phyloP scores from a whole-genome alignment of 139 green algal genomes.

The Tetradesmus lagerheimii region DNA sequence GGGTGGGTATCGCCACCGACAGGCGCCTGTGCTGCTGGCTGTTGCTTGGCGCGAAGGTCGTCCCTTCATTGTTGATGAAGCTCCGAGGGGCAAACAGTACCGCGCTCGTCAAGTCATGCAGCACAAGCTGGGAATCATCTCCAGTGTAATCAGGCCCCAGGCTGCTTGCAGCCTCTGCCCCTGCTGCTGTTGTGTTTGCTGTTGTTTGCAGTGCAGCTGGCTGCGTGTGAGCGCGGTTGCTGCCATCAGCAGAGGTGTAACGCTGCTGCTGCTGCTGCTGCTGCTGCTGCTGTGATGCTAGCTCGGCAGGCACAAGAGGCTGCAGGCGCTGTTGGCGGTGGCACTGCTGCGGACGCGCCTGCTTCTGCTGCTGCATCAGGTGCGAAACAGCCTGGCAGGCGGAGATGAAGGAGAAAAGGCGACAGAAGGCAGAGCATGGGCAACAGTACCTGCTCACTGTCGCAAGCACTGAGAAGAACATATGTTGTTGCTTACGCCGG shows the following conservation, averaged over 20 bases:
- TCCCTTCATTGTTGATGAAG: constrained; percentile 31
- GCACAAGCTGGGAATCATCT: neutral
- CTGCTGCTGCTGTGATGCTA: neutral
- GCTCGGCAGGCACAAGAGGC: neutral
- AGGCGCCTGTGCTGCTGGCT: constrained; percentile 14
- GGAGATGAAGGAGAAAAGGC: neutral
- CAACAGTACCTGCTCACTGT: too few relatives aligned
- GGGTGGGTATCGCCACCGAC: neutral
- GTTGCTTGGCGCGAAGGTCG: constrained; percentile 5
- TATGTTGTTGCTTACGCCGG: neutral
- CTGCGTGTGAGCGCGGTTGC: neutral
- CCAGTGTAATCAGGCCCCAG: neutral
- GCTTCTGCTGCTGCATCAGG: neutral
- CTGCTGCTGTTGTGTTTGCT: neutral
- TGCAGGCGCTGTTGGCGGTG: neutral
- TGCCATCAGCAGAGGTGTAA: neutral
- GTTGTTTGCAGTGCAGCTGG: neutral
- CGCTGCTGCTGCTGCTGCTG: neutral
- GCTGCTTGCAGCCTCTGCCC: neutral
- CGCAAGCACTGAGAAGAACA: too few relatives aligned
- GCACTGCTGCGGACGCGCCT: neutral
- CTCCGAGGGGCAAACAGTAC: neutral
- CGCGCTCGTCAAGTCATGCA: neutral
- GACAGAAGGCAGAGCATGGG: neutral
- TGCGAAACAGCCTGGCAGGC: neutral